A percentile compares a stretch with the other conserved stretches of the same genome.
phyloP scores from a whole-genome alignment of 345 rosid genomes.

The Brassica incana region DNA sequence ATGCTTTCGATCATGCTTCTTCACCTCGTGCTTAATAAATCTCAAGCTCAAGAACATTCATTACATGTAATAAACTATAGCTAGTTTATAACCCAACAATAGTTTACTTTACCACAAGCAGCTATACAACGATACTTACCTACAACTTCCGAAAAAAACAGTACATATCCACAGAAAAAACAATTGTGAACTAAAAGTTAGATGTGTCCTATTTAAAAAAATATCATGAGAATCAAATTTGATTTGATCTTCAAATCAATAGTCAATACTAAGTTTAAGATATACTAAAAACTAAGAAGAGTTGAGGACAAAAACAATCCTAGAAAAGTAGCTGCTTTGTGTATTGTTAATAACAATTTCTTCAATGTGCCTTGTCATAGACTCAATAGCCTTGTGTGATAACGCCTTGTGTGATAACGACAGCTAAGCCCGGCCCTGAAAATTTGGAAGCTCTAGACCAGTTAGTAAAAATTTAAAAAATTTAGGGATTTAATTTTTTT shows the following conservation, averaged over 20 bases:
- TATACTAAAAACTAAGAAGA: background rate
- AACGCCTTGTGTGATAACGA: too few relatives aligned
- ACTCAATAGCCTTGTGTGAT: too few relatives aligned
- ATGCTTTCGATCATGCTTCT: background rate
- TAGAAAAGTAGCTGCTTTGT: background rate
- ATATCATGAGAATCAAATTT: background rate
- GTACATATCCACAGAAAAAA: background rate
- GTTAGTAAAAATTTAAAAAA: too few relatives aligned
- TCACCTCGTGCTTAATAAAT: background rate
- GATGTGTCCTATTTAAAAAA: background rate
- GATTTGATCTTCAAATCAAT: background rate
- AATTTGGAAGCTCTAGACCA: too few relatives aligned
- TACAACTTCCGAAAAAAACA: background rate
- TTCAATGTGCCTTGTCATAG: background rate
- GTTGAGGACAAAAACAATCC: background rate
- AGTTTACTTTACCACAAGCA: background rate
- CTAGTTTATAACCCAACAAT: too few relatives aligned
- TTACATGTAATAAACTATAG: background rate
- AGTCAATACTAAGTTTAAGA: background rate
- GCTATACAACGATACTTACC: background rate
- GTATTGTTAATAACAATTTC: background rate
- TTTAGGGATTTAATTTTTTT: too few relatives aligned
- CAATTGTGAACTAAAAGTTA: background rate
- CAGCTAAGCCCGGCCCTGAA: too few relatives aligned
- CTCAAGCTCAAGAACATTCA: background rate